Conservation (phyloP, 352 stramenopile species). For the Phytophthora boehmeriae region DNA sequence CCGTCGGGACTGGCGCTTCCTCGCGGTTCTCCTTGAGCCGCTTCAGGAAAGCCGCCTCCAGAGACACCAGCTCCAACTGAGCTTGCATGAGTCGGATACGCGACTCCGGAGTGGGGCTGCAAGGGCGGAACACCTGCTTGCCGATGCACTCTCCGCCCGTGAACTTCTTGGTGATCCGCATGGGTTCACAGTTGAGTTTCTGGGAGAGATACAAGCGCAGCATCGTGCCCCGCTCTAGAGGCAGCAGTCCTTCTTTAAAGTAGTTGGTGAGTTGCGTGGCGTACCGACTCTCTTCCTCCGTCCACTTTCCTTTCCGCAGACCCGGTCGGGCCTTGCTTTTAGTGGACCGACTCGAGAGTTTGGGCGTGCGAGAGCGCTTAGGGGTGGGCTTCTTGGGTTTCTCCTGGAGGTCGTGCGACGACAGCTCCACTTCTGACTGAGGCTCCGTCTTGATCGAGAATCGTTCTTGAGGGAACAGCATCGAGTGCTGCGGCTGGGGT, state of each 20-base stretch:
- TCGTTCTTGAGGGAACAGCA: constrained; percentile 26
- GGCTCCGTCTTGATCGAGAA: constrained; percentile 31
- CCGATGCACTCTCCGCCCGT: constrained; percentile 90
- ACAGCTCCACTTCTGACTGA: constrained; percentile 8
- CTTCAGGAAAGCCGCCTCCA: constrained; percentile 82
- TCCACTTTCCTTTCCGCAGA: constrained; percentile 89
- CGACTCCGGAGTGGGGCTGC: constrained; percentile 67
- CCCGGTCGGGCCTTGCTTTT: constrained; percentile 88
- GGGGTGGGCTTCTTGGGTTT: constrained; percentile 55
- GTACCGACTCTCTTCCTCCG: constrained; percentile 80
- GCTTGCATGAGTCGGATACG: constrained; percentile 74
- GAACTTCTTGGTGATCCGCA: constrained; percentile 95
- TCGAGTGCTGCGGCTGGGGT: constrained; percentile 31
- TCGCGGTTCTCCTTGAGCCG: constrained; percentile 82
- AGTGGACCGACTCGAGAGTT: constrained; percentile 69
- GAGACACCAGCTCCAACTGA: constrained; percentile 68
- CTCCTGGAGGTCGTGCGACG: constrained; percentile 12
- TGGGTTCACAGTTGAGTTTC: constrained; percentile 93
- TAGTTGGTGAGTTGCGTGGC: constrained; percentile 79
- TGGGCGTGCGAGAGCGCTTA: constrained; percentile 60
- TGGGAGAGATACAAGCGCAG: constrained; percentile 90
- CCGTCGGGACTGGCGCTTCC: constrained; percentile 54
- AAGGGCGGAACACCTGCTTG: constrained; percentile 88
- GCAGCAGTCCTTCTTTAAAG: constrained; percentile 85
- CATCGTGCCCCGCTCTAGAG: constrained; percentile 88